These are phyloP conservation scores for Boletus rubropictus DNA, from an alignment of 768 basidiomycete species.

Conservation along the genomic window DNA sequence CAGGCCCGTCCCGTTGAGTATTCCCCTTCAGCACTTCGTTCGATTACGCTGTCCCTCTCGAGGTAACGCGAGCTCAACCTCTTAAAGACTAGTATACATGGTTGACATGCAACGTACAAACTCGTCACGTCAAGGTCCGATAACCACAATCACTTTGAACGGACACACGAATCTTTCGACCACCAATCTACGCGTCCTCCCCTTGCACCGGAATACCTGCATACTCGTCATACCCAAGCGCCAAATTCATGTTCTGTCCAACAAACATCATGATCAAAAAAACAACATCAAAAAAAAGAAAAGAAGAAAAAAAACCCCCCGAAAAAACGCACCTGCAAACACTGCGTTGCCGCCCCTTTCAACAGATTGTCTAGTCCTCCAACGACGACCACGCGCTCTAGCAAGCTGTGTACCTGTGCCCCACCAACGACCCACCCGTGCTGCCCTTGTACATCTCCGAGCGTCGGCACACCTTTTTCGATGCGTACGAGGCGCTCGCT, in stretches of 20 bases:
- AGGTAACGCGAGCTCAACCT: no score
- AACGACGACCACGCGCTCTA: constrained; percentile 90
- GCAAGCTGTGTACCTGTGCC: constrained; percentile 85
- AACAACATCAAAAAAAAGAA: not conserved
- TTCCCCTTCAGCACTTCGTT: no score
- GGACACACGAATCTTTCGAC: not conserved
- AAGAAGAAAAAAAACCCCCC: no score
- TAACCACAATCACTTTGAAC: not conserved
- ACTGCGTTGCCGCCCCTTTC: constrained; percentile 99
- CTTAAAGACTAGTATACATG: not conserved
- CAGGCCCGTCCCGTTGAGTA: no score
- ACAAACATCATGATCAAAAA: not conserved
- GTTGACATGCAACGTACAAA: not conserved
- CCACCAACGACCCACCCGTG: constrained; percentile 93
- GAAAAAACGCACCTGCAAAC: constrained; percentile 77
- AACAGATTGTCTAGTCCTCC: constrained; percentile 94
- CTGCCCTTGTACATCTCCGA: constrained; percentile 70
- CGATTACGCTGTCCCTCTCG: no score
- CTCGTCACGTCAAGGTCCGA: not conserved
- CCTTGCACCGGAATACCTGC: constrained; percentile 57
- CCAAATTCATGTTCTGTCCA: constrained; percentile 81
- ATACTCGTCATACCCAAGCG: constrained; percentile 81
- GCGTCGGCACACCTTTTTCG: constrained; percentile 62
- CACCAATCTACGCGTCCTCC: constrained; percentile 1
- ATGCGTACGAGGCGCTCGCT: constrained; percentile 70